A percentile compares a stretch with the other conserved stretches of the same genome.
phyloP scores from a whole-genome alignment of 2,329 filamentous ascomycete genomes.

The Helotiales sp. region DNA sequence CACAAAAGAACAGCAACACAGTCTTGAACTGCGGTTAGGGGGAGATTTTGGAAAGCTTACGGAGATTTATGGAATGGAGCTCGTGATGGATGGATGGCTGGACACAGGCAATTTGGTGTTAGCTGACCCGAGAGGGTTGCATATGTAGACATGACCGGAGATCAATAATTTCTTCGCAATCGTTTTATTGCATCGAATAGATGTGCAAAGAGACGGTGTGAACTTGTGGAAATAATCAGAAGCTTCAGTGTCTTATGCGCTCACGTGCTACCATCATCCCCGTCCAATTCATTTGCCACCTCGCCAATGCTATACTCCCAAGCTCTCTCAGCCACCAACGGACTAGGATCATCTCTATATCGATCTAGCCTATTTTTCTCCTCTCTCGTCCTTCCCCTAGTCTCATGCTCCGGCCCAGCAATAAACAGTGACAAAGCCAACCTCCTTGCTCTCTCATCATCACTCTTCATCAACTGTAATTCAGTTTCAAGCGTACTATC shows the following conservation, averaged over 20 bases:
- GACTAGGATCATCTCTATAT: slow-evolving; percentile 7
- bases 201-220: no score
- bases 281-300: slow-evolving; percentile 2
- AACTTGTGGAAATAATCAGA: background rate
- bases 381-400: slow-evolving; percentile 4
- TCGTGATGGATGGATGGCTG: no score
- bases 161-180: no score
- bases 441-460: slow-evolving; percentile 12
- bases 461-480: slow-evolving; percentile 1
- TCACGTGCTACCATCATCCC: background rate
- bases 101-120: no score
- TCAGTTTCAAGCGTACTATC: slow-evolving; percentile 13
- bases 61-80: no score
- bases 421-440: slow-evolving; percentile 12
- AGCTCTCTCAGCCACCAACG: slow-evolving; percentile 12
- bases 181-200: no score
- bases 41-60: no score
- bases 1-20: no score
- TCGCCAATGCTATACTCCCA: slow-evolving; percentile 5
- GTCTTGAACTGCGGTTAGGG: no score
- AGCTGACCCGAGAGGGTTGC: no score
- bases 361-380: slow-evolving; percentile 2
- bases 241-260: background rate
- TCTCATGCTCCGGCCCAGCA: background rate
- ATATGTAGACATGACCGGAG: no score